phyloP scores from a whole-genome alignment of 805 yeast species.

The Candida pseudofarinosa region DNA sequence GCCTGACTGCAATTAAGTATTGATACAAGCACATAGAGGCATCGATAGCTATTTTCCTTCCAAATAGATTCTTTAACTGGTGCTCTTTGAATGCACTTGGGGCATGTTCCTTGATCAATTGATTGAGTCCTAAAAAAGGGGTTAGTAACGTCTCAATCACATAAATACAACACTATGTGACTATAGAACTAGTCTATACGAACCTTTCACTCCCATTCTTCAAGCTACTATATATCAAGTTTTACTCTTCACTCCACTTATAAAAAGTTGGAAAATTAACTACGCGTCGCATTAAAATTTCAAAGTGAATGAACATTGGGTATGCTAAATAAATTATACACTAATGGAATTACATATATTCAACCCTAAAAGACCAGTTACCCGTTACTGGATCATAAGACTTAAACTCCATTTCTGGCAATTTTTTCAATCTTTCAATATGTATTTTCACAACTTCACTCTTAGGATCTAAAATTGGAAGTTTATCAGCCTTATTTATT shows the following conservation, averaged over 20 bases:
- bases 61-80: constrained; percentile 83
- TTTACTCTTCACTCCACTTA: background rate
- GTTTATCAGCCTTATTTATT: constrained; percentile 61
- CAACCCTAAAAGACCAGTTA: constrained; percentile 60
- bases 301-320: background rate
- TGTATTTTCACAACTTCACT: constrained; percentile 70
- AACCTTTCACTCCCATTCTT: constrained; percentile 57
- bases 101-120: constrained; percentile 84
- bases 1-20: constrained; percentile 93
- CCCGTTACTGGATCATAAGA: constrained; percentile 77
- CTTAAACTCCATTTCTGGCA: constrained; percentile 60
- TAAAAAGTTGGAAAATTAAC: background rate
- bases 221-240: too few species aligned
- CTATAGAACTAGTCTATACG: constrained; percentile 14
- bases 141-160: constrained; percentile 11
- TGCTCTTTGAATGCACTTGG: constrained; percentile 72
- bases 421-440: constrained; percentile 57
- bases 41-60: constrained; percentile 95
- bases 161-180: background rate
- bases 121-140: constrained; percentile 65
- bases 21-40: constrained; percentile 97
- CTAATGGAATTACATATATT: constrained; percentile 22
- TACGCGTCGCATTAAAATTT: constrained; percentile 1
- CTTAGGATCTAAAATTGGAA: constrained; percentile 72
- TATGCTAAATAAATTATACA: background rate